Conservation (phyloP, 495 filamentous ascomycete species). For the Daldinia childiae region DNA sequence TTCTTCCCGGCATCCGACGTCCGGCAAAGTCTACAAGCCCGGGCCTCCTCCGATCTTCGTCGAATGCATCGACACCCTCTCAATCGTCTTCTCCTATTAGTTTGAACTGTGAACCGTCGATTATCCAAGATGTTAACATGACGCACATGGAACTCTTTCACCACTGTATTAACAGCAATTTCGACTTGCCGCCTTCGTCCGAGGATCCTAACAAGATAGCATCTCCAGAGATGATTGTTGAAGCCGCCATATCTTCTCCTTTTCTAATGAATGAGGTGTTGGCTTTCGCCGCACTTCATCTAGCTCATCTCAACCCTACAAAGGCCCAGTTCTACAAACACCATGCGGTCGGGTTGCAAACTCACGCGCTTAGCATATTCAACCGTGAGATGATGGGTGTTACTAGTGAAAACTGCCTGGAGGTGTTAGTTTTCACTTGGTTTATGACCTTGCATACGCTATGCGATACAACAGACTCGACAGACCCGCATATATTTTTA, state of each 20-base stretch:
- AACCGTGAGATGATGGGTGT: conserved; percentile 48
- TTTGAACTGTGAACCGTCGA: conserved; percentile 1
- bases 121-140: conserved; percentile 34
- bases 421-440: conserved; percentile 25
- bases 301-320: conserved; percentile 48
- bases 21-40: conserved; percentile 15
- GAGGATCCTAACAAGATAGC: background rate
- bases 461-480: conserved; percentile 13
- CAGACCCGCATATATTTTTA: conserved; percentile 9
- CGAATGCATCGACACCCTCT: conserved; percentile 17
- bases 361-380: conserved; percentile 57
- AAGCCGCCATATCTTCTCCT: conserved; percentile 19
- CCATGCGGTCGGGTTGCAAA: conserved; percentile 60
- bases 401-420: conserved; percentile 27
- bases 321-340: conserved; percentile 51
- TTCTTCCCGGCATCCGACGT: conserved; percentile 4
- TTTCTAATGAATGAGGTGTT: conserved; percentile 58
- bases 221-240: conserved; percentile 4
- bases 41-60: background rate
- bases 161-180: conserved; percentile 18
- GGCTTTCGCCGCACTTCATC: conserved; percentile 57
- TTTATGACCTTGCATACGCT: conserved; percentile 30
- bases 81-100: conserved; percentile 15
- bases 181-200: conserved; percentile 19
- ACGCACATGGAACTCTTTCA: conserved; percentile 30